These are phyloP conservation scores for Leccinum longicurvipes DNA, from an alignment of 768 basidiomycete species.

Conservation along the genomic window DNA sequence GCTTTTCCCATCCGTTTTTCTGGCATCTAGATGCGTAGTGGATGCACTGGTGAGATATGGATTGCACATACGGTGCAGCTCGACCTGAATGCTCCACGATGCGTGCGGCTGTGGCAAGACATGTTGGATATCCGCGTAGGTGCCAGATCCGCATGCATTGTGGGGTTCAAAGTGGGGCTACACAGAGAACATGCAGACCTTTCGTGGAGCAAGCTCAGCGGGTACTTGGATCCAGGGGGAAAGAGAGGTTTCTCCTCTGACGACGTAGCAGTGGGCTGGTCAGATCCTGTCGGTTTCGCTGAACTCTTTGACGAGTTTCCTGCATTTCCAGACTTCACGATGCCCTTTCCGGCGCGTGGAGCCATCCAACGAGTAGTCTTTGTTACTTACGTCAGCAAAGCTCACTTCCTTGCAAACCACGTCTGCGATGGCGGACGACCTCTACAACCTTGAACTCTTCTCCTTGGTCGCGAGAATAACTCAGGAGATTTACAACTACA, in stretches of 20 bases:
- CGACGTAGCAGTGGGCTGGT: conserved; percentile 12
- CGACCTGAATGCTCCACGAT: background rate
- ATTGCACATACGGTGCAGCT: background rate
- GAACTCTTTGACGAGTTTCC: conserved; percentile 72
- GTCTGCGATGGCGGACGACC: conserved; percentile 65
- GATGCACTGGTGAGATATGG: background rate
- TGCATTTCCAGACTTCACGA: conserved; percentile 87
- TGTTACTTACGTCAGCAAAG: conserved; percentile 17
- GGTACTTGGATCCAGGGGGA: conserved; percentile 82
- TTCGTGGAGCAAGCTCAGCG: conserved; percentile 75
- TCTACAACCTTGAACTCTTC: conserved; percentile 91
- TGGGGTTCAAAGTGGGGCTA: background rate
- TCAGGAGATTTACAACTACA: conserved; percentile 89
- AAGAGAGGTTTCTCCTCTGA: conserved; percentile 62
- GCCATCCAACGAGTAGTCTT: conserved; percentile 39
- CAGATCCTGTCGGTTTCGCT: no score
- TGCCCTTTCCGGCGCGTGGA: conserved; percentile 55
- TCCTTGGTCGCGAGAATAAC: conserved; percentile 89
- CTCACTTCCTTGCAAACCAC: conserved; percentile 5
- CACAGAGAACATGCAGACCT: conserved; percentile 40
- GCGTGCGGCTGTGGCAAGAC: background rate
- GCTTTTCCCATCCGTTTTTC: conserved; percentile 86
- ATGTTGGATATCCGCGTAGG: background rate
- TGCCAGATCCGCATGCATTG: background rate
- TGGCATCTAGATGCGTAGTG: conserved; percentile 56